phyloP scores from a whole-genome alignment of 1,284 basidiomycete species.

The Cutaneotrichosporon curvatum region DNA sequence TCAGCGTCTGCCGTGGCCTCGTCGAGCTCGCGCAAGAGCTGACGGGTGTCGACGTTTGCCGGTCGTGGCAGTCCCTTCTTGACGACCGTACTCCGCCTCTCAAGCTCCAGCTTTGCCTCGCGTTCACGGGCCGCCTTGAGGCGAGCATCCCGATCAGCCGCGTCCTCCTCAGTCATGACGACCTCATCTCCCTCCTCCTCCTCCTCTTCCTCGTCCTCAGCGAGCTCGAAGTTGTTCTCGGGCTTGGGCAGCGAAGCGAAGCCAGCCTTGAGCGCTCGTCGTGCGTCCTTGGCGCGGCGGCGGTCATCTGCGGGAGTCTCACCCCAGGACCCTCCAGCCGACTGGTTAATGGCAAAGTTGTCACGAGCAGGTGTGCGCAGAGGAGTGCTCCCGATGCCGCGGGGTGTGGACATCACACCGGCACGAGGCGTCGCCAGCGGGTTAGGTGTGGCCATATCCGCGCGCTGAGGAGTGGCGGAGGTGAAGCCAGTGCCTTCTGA shows the following conservation, averaged over 20 bases:
- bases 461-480: slow-evolving; percentile 74
- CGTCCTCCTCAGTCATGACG: slow-evolving; percentile 67
- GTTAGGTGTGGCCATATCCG: slow-evolving; percentile 83
- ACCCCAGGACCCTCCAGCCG: slow-evolving; percentile 53
- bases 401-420: slow-evolving; percentile 58
- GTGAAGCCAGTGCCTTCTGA: slow-evolving; percentile 70
- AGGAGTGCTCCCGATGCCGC: slow-evolving; percentile 58
- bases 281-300: slow-evolving; percentile 56
- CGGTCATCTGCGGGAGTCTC: slow-evolving; percentile 71
- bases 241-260: slow-evolving; percentile 83
- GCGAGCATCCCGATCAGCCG: slow-evolving; percentile 81
- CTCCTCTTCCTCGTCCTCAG: slow-evolving; percentile 68
- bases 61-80: slow-evolving; percentile 81
- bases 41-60: slow-evolving; percentile 65
- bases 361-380: slow-evolving; percentile 87
- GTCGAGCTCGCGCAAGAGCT: slow-evolving; percentile 49
- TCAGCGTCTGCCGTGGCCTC: slow-evolving; percentile 51
- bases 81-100: slow-evolving; percentile 72
- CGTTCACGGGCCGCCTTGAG: slow-evolving; percentile 63
- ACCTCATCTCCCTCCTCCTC: slow-evolving; percentile 45
- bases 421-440: slow-evolving; percentile 76
- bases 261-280: slow-evolving; percentile 67
- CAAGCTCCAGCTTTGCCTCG: slow-evolving; percentile 68
- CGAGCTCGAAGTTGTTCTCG: slow-evolving; percentile 95
- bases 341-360: slow-evolving; percentile 77